A percentile compares a stretch with the other conserved stretches of the same genome.
These are phyloP conservation scores for Dacryopinax primogenitus DNA, from an alignment of 768 basidiomycete genomes.

Conservation along the genomic window DNA sequence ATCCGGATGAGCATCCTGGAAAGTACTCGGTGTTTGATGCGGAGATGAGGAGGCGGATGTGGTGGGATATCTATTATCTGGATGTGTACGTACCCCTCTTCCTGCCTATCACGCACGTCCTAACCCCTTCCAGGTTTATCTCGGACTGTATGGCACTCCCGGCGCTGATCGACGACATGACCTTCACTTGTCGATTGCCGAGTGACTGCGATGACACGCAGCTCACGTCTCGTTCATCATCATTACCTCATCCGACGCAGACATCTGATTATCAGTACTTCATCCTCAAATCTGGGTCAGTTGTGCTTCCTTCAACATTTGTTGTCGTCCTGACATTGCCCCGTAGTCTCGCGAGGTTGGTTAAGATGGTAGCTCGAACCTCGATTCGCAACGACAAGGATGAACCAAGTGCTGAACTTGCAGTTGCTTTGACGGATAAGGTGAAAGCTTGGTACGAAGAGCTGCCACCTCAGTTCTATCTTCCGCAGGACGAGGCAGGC, in stretches of 20 bases:
- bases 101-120: not conserved
- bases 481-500: constrained; percentile 26
- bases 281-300: constrained; percentile 49
- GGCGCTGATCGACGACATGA: constrained; percentile 44
- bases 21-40: constrained; percentile 40
- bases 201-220: constrained; percentile 42
- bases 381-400: constrained; percentile 31
- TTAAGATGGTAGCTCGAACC: constrained; percentile 48
- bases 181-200: constrained; percentile 46
- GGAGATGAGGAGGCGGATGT: constrained; percentile 43
- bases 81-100: constrained; percentile 47
- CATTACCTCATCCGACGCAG: constrained; percentile 31
- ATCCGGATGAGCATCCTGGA: constrained; percentile 42
- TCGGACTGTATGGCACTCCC: constrained; percentile 54
- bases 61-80: constrained; percentile 72
- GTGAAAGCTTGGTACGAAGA: constrained; percentile 41
- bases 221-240: constrained; percentile 37
- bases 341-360: constrained; percentile 45
- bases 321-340: not conserved
- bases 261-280: constrained; percentile 35
- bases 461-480: constrained; percentile 40
- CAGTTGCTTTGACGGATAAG: constrained; percentile 43
- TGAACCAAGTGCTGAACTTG: constrained; percentile 47
- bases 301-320: constrained; percentile 14
- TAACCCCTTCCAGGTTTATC: constrained; percentile 38